These are phyloP conservation scores for Boechera retrofracta DNA, from an alignment of 345 rosid species.

Conservation along the genomic window DNA sequence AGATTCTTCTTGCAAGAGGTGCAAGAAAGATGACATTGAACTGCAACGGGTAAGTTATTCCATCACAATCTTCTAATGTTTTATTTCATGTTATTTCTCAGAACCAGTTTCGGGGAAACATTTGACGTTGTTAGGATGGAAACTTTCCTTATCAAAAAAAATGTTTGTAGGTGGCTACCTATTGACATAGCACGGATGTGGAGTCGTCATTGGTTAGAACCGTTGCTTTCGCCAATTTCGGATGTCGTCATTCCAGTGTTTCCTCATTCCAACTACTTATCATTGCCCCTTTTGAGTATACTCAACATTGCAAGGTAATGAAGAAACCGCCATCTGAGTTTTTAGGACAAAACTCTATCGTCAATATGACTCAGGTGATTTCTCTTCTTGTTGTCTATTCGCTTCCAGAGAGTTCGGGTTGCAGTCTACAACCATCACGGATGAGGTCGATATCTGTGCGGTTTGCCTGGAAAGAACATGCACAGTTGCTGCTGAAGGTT, in stretches of 20 bases:
- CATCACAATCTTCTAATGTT: constrained; percentile 18
- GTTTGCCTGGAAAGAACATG: constrained; percentile 94
- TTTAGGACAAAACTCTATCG: neutral
- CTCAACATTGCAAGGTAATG: constrained; percentile 91
- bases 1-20: constrained; percentile 90
- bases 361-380: constrained; percentile 1
- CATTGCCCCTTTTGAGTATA: constrained; percentile 87
- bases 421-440: constrained; percentile 64
- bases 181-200: constrained; percentile 98
- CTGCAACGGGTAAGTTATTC: constrained; percentile 78
- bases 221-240: constrained; percentile 74
- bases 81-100: neutral
- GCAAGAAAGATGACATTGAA: constrained; percentile 79
- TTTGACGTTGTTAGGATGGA: constrained; percentile 9
- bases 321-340: neutral
- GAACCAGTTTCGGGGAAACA: constrained; percentile 13
- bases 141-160: constrained; percentile 19
- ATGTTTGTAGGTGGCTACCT: constrained; percentile 78
- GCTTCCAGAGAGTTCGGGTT: constrained; percentile 76
- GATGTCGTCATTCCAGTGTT: constrained; percentile 70
- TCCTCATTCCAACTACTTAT: constrained; percentile 78
- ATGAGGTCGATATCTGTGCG: constrained; percentile 87
- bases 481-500: constrained; percentile 97
- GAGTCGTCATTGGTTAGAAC: constrained; percentile 99
- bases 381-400: constrained; percentile 5